Conservation (phyloP, 345 rosid species). For the Noccaea bulbosa region DNA sequence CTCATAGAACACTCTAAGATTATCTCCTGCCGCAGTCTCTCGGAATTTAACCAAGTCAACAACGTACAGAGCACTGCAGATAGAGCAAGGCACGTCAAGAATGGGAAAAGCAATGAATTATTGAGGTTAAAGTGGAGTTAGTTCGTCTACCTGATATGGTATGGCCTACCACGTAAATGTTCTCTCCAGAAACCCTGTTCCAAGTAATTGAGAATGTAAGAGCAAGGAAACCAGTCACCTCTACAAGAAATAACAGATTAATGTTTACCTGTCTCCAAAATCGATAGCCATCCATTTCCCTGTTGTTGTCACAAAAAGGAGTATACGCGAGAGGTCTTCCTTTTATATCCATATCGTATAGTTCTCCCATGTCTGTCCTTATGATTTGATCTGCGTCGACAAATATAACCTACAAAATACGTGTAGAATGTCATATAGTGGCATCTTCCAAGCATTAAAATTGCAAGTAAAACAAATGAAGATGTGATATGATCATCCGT, state of each 20-base stretch:
- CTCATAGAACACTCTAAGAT: conserved; percentile 93
- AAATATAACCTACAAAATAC: conserved; percentile 76
- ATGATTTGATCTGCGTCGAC: conserved; percentile 98
- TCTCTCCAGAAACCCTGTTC: conserved; percentile 98
- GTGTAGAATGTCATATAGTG: conserved; percentile 23
- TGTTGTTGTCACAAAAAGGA: conserved; percentile 97
- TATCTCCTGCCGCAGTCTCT: conserved; percentile 97
- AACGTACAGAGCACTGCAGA: conserved; percentile 87
- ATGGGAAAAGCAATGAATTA: conserved; percentile 17
- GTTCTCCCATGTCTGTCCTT: conserved; percentile 96
- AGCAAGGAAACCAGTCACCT: conserved; percentile 27
- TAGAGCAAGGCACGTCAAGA: conserved; percentile 38
- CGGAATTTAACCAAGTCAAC: conserved; percentile 96
- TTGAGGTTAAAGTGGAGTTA: conserved; percentile 17
- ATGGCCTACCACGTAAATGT: conserved; percentile 87
- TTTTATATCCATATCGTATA: conserved; percentile 94
- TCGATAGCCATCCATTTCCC: conserved; percentile 96
- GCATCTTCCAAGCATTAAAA: conserved; percentile 15
- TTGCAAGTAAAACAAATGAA: conserved; percentile 20
- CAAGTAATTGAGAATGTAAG: conserved; percentile 26
- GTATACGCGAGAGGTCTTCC: conserved; percentile 99
- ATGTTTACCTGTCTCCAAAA: conserved; percentile 90
- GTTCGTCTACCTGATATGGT: conserved; percentile 85
- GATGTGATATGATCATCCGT: conserved; percentile 23
- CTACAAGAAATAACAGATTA: background rate